Conservation (phyloP, 345 rosid genomes). For the Boechera retrofracta region DNA sequence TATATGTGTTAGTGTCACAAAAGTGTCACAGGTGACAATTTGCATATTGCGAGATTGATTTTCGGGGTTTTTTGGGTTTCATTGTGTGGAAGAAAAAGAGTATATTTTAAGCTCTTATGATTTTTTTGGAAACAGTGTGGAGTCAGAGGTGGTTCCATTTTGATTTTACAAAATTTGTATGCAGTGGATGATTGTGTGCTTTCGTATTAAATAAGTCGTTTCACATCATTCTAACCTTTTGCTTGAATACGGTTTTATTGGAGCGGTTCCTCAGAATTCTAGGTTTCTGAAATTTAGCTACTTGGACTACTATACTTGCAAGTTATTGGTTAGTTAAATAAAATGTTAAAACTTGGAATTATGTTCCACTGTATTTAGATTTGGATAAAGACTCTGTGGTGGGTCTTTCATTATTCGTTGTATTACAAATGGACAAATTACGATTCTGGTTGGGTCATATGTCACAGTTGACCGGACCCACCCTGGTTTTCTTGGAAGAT, state of each 20-base stretch:
- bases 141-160: slow-evolving; percentile 8
- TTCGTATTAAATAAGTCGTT: not conserved
- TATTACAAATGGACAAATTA: slow-evolving; percentile 20
- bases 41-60: slow-evolving; percentile 34
- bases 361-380: not conserved
- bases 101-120: slow-evolving; percentile 15
- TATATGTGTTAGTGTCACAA: slow-evolving; percentile 26
- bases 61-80: slow-evolving; percentile 16
- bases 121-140: slow-evolving; percentile 21
- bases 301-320: no score
- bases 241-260: not conserved
- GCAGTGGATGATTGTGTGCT: slow-evolving; percentile 18
- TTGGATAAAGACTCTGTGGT: slow-evolving; percentile 15
- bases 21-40: slow-evolving; percentile 24
- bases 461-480: slow-evolving; percentile 41
- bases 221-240: not conserved
- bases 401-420: not conserved
- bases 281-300: not conserved
- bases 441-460: slow-evolving; percentile 34
- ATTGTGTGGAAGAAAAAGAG: not conserved
- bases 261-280: not conserved
- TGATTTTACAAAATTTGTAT: not conserved
- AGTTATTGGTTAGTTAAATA: no score
- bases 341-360: no score
- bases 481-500: slow-evolving; percentile 19